phyloP scores from a whole-genome alignment of 352 stramenopile species.

The Phytopythium boreale region DNA sequence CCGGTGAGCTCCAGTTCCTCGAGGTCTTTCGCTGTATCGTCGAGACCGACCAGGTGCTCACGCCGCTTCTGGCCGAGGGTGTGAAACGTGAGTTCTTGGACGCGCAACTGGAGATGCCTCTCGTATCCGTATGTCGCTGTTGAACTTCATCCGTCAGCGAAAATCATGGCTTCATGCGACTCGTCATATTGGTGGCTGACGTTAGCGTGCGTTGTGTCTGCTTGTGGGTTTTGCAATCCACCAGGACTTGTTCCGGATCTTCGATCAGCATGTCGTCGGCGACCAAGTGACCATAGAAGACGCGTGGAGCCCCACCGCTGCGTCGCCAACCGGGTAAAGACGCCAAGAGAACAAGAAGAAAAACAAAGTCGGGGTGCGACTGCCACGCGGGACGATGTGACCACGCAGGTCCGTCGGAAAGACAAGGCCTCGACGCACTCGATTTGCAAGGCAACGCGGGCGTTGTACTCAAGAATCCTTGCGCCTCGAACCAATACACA shows the following conservation, averaged over 20 bases:
- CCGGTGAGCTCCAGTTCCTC: slow-evolving; percentile 60
- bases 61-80: slow-evolving; percentile 47
- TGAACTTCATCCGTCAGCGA: too few species aligned
- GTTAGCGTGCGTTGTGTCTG: background rate
- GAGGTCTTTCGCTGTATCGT: slow-evolving; percentile 68
- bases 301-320: background rate
- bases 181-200: background rate
- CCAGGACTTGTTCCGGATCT: slow-evolving; percentile 5
- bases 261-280: slow-evolving; percentile 3
- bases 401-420: too few species aligned
- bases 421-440: too few species aligned
- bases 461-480: background rate
- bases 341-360: background rate
- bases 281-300: slow-evolving; percentile 3
- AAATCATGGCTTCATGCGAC: background rate
- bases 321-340: background rate
- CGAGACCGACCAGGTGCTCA: slow-evolving; percentile 62
- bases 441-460: background rate
- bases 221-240: background rate
- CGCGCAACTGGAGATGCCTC: slow-evolving; percentile 27
- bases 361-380: too few species aligned
- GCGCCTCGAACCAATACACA: background rate
- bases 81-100: slow-evolving; percentile 33
- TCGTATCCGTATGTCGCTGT: background rate
- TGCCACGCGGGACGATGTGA: too few species aligned